phyloP scores from a whole-genome alignment of 495 filamentous ascomycete genomes.

The Aspergillus ostianus region DNA sequence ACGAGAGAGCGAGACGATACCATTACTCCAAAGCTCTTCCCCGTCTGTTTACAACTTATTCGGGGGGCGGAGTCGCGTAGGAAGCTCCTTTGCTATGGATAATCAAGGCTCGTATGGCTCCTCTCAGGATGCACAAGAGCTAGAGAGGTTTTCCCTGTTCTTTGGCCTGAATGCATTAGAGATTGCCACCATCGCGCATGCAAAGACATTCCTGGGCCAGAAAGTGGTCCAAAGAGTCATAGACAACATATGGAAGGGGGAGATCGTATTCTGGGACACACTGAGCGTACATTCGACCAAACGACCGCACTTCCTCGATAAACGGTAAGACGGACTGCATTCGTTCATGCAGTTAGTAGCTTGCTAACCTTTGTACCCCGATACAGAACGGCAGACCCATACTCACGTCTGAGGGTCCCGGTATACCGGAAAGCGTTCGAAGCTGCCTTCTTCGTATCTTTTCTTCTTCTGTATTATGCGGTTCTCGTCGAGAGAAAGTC shows the following conservation, averaged over 20 bases:
- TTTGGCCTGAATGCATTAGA: constrained; percentile 82
- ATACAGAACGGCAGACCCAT: constrained; percentile 68
- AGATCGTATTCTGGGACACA: constrained; percentile 89
- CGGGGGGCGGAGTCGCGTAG: constrained; percentile 14
- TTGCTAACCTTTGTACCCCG: constrained; percentile 1
- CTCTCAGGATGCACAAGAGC: constrained; percentile 26
- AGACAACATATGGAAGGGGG: constrained; percentile 85
- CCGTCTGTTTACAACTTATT: constrained; percentile 27
- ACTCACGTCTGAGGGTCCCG: constrained; percentile 82
- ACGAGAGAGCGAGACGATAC: constrained; percentile 26
- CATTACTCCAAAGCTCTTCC: constrained; percentile 31
- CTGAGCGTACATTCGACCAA: constrained; percentile 75
- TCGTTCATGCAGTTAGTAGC: constrained; percentile 8
- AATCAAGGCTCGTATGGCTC: constrained; percentile 12
- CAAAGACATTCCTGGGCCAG: constrained; percentile 89
- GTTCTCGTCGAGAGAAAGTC: constrained; percentile 67
- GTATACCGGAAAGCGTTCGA: constrained; percentile 90
- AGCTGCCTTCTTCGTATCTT: constrained; percentile 79
- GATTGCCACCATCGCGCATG: constrained; percentile 83
- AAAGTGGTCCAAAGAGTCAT: constrained; percentile 82
- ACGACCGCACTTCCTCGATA: constrained; percentile 78
- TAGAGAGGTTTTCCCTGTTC: constrained; percentile 65
- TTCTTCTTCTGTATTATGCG: constrained; percentile 79
- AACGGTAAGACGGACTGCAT: constrained; percentile 37
- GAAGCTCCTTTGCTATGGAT: constrained; percentile 10